A percentile compares a stretch with the other conserved stretches of the same genome.
Conservation (phyloP, 176 grass and related monocot genomes). For the Saccharum spontaneum region DNA sequence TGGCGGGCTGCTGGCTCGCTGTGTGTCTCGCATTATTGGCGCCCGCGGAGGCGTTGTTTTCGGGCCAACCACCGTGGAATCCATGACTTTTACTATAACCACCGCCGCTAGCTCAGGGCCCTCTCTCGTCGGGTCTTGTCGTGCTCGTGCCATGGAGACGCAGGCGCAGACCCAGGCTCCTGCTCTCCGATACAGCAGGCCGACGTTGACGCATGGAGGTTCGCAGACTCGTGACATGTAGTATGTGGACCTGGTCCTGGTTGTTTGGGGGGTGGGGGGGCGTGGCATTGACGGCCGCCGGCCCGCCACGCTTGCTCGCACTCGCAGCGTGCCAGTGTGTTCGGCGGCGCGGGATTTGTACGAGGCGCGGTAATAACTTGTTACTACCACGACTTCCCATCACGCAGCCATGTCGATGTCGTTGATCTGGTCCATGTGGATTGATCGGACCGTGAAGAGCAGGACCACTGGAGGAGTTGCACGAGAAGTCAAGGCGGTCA, state of each 20-base stretch:
- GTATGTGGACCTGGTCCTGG: not conserved
- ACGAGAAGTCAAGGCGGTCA: conserved; percentile 18
- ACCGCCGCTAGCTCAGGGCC: not conserved
- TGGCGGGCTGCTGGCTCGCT: not conserved
- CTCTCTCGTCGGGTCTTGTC: not conserved
- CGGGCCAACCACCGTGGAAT: not conserved
- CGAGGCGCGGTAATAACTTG: too few relatives aligned
- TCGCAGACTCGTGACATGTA: not conserved
- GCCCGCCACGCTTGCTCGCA: too few relatives aligned
- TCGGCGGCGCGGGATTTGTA: not conserved
- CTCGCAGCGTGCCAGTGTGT: not conserved
- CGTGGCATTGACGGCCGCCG: not conserved
- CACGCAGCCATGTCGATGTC: not conserved
- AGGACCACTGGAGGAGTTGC: not conserved
- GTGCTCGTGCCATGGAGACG: not conserved
- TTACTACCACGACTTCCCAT: too few relatives aligned
- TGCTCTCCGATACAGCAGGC: not conserved
- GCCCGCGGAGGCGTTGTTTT: not conserved
- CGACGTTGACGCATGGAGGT: not conserved
- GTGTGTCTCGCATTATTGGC: conserved; percentile 8
- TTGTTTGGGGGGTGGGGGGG: not conserved
- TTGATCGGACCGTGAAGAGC: not conserved
- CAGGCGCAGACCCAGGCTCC: too few relatives aligned
- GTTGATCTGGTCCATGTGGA: not conserved
- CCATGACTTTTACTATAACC: not conserved